Percentiles rank a stretch among this genome's conserved stretches.
phyloP scores from a whole-genome alignment of 139 green algal genomes.

The Desmodesmus armatus region DNA sequence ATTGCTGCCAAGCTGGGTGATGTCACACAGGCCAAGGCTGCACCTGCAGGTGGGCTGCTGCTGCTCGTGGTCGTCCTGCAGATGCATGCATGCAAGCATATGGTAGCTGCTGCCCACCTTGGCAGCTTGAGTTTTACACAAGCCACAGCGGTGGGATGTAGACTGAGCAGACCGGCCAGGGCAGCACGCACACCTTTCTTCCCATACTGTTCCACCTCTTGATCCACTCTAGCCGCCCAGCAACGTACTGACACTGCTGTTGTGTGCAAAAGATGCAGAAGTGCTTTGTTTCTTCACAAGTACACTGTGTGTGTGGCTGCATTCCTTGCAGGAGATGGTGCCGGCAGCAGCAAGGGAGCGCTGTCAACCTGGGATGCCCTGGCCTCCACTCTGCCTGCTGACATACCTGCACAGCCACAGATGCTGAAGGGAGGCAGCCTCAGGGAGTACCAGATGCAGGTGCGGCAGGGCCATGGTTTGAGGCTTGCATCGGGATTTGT shows the following conservation, averaged over 20 bases:
- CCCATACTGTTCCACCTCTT: too few species aligned
- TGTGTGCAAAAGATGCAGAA: too few species aligned
- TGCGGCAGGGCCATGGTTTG: too few species aligned
- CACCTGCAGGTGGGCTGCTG: neutral
- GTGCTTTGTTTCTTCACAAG: too few species aligned
- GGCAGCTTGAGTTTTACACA: too few species aligned
- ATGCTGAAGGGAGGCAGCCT: conserved; percentile 62
- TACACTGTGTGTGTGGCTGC: too few species aligned
- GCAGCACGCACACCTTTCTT: too few species aligned
- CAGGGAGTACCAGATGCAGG: conserved; percentile 83
- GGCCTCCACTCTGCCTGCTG: conserved; percentile 25
- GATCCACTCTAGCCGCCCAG: too few species aligned
- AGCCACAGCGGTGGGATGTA: too few species aligned
- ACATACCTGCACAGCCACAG: conserved; percentile 58
- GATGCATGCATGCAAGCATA: neutral
- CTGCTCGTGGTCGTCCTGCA: neutral
- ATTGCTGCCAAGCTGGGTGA: conserved; percentile 24
- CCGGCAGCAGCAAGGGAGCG: too few species aligned
- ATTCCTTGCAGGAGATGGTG: neutral
- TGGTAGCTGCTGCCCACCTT: neutral
- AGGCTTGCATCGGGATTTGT: conserved; percentile 8
- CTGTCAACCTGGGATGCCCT: conserved; percentile 34
- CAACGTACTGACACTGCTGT: too few species aligned
- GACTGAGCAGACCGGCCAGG: too few species aligned
- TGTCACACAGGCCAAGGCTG: neutral